Percentiles rank a stretch among this genome's conserved stretches.
phyloP scores from a whole-genome alignment of 2,329 filamentous ascomycete genomes.

The Colletotrichum somersetense region DNA sequence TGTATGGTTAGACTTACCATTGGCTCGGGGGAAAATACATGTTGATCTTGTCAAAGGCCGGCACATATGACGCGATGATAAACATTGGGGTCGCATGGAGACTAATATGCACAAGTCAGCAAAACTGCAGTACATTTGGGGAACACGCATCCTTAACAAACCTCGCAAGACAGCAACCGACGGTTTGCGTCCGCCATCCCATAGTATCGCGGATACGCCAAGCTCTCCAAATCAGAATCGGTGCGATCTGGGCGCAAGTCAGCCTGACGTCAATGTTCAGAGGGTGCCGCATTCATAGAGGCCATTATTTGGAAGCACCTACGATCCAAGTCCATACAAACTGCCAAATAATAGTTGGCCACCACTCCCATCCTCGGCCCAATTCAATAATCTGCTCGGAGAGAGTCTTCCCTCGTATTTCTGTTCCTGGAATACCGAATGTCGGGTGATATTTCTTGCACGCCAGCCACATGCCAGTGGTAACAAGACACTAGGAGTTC shows the following conservation, averaged over 20 bases:
- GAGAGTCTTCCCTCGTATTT: slow-evolving; percentile 48
- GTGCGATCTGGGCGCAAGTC: slow-evolving; percentile 54
- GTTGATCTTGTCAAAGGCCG: slow-evolving; percentile 58
- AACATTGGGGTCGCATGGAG: slow-evolving; percentile 69
- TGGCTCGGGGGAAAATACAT: slow-evolving; percentile 63
- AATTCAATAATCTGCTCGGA: slow-evolving; percentile 59
- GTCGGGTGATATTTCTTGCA: slow-evolving; percentile 70
- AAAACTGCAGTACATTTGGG: slow-evolving; percentile 12
- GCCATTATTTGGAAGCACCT: slow-evolving; percentile 27
- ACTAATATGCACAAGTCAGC: slow-evolving; percentile 47
- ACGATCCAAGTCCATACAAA: slow-evolving; percentile 66
- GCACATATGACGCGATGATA: slow-evolving; percentile 61
- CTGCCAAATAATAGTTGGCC: slow-evolving; percentile 68
- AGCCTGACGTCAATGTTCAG: background rate
- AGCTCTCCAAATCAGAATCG: slow-evolving; percentile 64
- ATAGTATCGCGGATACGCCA: slow-evolving; percentile 68
- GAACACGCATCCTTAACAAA: slow-evolving; percentile 36
- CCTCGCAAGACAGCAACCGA: slow-evolving; percentile 52
- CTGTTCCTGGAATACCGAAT: slow-evolving; percentile 59
- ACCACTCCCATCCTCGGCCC: slow-evolving; percentile 70
- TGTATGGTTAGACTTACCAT: slow-evolving; percentile 55
- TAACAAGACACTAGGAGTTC: slow-evolving; percentile 60
- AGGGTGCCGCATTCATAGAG: background rate
- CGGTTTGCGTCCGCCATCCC: slow-evolving; percentile 69
- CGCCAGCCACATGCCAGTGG: slow-evolving; percentile 66